These are phyloP conservation scores for Raffaelea ambrosiae DNA, from an alignment of 2,329 filamentous ascomycete species.

Conservation along the genomic window DNA sequence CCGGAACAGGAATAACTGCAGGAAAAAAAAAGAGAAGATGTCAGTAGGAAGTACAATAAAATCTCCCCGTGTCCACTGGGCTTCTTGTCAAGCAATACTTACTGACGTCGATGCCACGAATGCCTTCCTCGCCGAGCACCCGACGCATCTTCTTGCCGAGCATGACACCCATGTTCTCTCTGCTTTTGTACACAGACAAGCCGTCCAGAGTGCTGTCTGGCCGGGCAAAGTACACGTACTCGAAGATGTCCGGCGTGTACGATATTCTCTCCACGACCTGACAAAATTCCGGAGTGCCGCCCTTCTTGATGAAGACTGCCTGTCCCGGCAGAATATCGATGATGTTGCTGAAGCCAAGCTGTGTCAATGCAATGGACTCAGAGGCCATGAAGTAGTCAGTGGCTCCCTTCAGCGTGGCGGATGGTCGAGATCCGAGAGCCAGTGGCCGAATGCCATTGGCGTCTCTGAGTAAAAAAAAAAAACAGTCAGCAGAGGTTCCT, in stretches of 20 bases:
- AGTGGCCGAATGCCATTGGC: slow-evolving; percentile 79
- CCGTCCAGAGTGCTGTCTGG: slow-evolving; percentile 80
- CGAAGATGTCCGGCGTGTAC: slow-evolving; percentile 84
- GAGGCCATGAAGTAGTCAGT: slow-evolving; percentile 72
- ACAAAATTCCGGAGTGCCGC: slow-evolving; percentile 61
- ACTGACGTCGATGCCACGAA: slow-evolving; percentile 66
- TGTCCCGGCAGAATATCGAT: slow-evolving; percentile 72
- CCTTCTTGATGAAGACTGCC: slow-evolving; percentile 57
- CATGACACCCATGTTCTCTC: slow-evolving; percentile 79
- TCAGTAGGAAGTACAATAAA: too few species aligned
- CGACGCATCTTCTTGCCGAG: slow-evolving; percentile 65
- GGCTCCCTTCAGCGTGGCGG: slow-evolving; percentile 45
- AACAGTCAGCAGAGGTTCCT: too few species aligned
- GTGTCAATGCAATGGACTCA: slow-evolving; percentile 72
- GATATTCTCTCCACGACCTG: slow-evolving; percentile 61
- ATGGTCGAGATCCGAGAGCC: slow-evolving; percentile 64
- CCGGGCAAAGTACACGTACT: slow-evolving; percentile 80
- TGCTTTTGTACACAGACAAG: slow-evolving; percentile 74
- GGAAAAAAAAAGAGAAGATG: too few species aligned
- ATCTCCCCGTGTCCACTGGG: too few species aligned
- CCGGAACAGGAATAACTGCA: slow-evolving; percentile 17
- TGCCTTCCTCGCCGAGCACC: slow-evolving; percentile 57
- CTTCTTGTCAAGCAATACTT: too few species aligned
- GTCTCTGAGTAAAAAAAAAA: too few species aligned
- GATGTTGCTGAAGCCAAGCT: slow-evolving; percentile 71